Base-by-base conservation (phyloP, 1,284 basidiomycete species). In the Ceratobasidium sp. region DNA sequence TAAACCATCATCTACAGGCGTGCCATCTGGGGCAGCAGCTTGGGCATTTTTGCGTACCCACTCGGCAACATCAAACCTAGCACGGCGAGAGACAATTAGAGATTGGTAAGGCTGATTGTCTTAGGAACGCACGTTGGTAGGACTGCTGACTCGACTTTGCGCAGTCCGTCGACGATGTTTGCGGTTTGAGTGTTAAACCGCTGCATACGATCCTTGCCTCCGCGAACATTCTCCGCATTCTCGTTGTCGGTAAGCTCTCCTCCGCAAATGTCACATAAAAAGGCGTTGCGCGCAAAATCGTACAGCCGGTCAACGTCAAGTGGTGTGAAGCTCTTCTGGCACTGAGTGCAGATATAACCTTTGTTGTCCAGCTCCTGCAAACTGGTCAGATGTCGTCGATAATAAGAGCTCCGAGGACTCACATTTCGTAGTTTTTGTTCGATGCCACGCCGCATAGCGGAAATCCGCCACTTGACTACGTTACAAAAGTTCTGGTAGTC, bases 381-480 rank as follows among this genome's bases (percentile, higher is more conserved):
- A 40, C 2, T n/a, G 23, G 40, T 62, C 28, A 25, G 12, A 25
- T 18, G 18, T 1, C 25, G 23, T 69, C 12, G 0, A 44, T 51
- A 38, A 23, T n/a, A 38, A 23, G 25, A 21, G 23, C 1, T 40
- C 16, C n/a, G 48, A 44, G 48, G 33, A 81, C 85, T 62, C 71
- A 92, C 92, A 81, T 95, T 94, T 76, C 92, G 89, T 75, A 95
- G 83, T 72, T 89, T 89, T 51, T 91, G 88, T 74, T 99, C 96
- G 76, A 99, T 95, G 72, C 88, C 87, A 74, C 90, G 86, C 75
- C 92, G 87, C 90, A 99, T 97, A 79, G 93, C 92, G n/a, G 94
- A 92, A 73, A 99, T 89, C 44, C 95, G 86, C 93, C 96, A 99
- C 81, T 98, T 98, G 79, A 96, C 92, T 60, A 98, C 95, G 79